Evolutionary conservation across 75 land plant genomes (phyloP).

Genomic region (Pinus albicaulis): DNA sequence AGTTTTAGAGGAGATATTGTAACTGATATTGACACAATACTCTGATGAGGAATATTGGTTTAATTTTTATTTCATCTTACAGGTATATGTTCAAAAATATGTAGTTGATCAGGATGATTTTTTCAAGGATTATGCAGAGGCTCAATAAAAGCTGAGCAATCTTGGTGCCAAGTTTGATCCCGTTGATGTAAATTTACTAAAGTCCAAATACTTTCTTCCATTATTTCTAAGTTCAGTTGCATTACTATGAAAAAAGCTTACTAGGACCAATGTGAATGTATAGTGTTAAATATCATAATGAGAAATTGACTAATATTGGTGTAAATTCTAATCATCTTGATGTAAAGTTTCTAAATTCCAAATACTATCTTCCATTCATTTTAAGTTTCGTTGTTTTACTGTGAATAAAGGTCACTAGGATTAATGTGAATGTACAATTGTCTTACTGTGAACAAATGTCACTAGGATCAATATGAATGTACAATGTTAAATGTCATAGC

Average conservation of each 20-base stretch:
- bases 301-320: slow-evolving; percentile 91
- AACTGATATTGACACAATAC: too few species aligned
- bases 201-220: too few species aligned
- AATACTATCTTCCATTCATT: neutral
- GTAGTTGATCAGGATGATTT: slow-evolving; percentile 87
- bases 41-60: too few species aligned
- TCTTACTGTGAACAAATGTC: too few species aligned
- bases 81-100: slow-evolving; percentile 97
- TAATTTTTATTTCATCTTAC: neutral
- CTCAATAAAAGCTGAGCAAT: slow-evolving; percentile 96
- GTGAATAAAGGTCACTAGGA: too few species aligned
- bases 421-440: too few species aligned
- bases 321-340: slow-evolving; percentile 92
- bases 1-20: too few species aligned
- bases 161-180: slow-evolving; percentile 98
- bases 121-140: slow-evolving; percentile 94
- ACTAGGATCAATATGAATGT: too few species aligned
- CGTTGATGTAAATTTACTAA: slow-evolving; percentile 50
- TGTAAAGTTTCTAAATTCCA: slow-evolving; percentile 25
- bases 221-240: too few species aligned
- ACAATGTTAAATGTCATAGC: too few species aligned
- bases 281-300: slow-evolving; percentile 19
- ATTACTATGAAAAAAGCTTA: too few species aligned
- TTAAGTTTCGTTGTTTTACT: neutral
- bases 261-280: too few species aligned